Conservation (phyloP, 2,329 filamentous ascomycete genomes). For the Colletotrichum sp. region DNA sequence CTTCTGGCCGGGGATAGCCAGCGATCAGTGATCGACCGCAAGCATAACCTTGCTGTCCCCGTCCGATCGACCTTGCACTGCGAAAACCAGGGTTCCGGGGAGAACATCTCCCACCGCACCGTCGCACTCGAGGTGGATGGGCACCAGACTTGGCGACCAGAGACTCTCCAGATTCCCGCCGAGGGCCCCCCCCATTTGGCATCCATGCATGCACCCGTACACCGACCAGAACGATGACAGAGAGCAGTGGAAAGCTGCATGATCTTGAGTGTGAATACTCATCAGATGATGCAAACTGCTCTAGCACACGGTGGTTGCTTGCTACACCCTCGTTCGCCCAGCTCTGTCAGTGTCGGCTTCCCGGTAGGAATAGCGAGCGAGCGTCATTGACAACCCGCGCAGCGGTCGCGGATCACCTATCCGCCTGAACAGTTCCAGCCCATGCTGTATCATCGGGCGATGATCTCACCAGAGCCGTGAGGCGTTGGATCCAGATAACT, state of each 20-base stretch:
- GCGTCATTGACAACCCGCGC: neutral
- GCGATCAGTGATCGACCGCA: slow-evolving; percentile 18
- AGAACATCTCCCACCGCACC: slow-evolving; percentile 13
- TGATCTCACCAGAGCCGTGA: neutral
- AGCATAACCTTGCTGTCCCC: slow-evolving; percentile 9
- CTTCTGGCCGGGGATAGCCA: neutral
- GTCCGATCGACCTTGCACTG: neutral
- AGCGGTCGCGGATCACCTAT: neutral
- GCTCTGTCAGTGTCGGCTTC: neutral
- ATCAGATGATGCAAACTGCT: neutral
- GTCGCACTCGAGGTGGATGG: slow-evolving; percentile 8
- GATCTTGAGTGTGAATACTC: neutral
- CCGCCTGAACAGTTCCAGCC: neutral
- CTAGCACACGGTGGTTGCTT: neutral
- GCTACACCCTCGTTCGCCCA: neutral
- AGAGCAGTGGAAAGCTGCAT: slow-evolving; percentile 9
- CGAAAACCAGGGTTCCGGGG: slow-evolving; percentile 5
- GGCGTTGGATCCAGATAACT: neutral
- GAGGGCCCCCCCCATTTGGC: neutral
- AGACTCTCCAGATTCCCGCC: neutral
- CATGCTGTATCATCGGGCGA: neutral
- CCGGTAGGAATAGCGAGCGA: neutral
- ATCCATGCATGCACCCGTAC: slow-evolving; percentile 10
- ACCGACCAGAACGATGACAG: slow-evolving; percentile 2
- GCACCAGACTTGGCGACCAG: neutral